Evolutionary conservation across 805 yeast genomes (phyloP).

Genomic region (Wickerhamiella brachini): DNA sequence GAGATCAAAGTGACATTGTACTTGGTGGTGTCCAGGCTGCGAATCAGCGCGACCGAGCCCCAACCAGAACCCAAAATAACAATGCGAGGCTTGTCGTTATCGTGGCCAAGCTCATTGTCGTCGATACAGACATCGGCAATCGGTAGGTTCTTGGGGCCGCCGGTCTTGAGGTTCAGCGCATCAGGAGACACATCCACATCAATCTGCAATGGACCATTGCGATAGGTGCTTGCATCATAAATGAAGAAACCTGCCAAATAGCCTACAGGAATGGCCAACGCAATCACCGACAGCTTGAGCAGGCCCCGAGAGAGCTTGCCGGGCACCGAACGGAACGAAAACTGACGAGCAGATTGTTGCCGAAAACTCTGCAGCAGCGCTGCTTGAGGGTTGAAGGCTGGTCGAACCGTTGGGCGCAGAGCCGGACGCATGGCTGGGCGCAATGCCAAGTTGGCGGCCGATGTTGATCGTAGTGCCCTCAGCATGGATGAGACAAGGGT

Average conservation of each 20-base stretch:
- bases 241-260: slow-evolving; percentile 38
- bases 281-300: background rate
- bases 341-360: background rate
- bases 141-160: slow-evolving; percentile 64
- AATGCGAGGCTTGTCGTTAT: slow-evolving; percentile 36
- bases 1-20: slow-evolving; percentile 55
- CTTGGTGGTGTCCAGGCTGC: slow-evolving; percentile 36
- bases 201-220: slow-evolving; percentile 23
- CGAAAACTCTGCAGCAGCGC: background rate
- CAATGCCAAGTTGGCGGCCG: background rate
- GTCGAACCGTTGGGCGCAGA: background rate
- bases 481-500: background rate
- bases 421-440: background rate
- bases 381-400: background rate
- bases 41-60: slow-evolving; percentile 52
- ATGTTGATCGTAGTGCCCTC: background rate
- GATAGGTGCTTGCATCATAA: slow-evolving; percentile 55
- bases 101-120: slow-evolving; percentile 38
- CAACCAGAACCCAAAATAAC: slow-evolving; percentile 59
- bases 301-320: background rate
- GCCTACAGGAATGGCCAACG: slow-evolving; percentile 17
- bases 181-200: slow-evolving; percentile 36
- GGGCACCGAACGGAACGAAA: background rate
- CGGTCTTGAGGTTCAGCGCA: slow-evolving; percentile 41
- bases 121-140: slow-evolving; percentile 43